Evolutionary conservation across 495 filamentous ascomycete species (phyloP).

Genomic region (Penicillium nucicola): DNA sequence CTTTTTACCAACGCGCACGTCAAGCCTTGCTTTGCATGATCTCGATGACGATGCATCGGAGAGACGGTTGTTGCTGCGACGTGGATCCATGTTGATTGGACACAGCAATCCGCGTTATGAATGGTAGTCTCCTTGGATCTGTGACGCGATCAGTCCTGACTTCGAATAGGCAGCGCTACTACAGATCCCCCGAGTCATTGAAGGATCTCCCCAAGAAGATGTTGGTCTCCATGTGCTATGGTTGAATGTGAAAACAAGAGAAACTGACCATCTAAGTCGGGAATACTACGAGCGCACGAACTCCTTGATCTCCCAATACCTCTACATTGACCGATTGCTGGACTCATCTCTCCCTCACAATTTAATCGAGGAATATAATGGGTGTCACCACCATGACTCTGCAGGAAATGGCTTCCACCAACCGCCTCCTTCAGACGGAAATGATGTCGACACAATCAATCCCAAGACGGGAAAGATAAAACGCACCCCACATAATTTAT

Average conservation of each 20-base stretch:
- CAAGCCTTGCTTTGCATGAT: conserved; percentile 19
- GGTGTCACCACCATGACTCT: conserved; percentile 20
- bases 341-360: conserved; percentile 85
- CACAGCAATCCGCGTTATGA: conserved; percentile 33
- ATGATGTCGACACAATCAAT: conserved; percentile 9
- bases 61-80: conserved; percentile 11
- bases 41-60: conserved; percentile 12
- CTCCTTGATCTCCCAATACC: conserved; percentile 76
- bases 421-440: conserved; percentile 8
- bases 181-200: conserved; percentile 26
- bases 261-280: conserved; percentile 36
- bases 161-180: conserved; percentile 31
- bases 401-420: conserved; percentile 8
- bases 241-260: no score
- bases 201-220: conserved; percentile 25
- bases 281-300: conserved; percentile 85
- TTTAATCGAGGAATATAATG: conserved; percentile 77
- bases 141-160: not conserved
- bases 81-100: conserved; percentile 32
- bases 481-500: conserved; percentile 77
- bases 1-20: conserved; percentile 27
- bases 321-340: conserved; percentile 87
- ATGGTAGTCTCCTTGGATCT: conserved; percentile 23
- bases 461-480: conserved; percentile 50
- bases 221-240: conserved; percentile 15